phyloP scores from a whole-genome alignment of 2,329 filamentous ascomycete species.

The Neopestalotiopsis sp. region DNA sequence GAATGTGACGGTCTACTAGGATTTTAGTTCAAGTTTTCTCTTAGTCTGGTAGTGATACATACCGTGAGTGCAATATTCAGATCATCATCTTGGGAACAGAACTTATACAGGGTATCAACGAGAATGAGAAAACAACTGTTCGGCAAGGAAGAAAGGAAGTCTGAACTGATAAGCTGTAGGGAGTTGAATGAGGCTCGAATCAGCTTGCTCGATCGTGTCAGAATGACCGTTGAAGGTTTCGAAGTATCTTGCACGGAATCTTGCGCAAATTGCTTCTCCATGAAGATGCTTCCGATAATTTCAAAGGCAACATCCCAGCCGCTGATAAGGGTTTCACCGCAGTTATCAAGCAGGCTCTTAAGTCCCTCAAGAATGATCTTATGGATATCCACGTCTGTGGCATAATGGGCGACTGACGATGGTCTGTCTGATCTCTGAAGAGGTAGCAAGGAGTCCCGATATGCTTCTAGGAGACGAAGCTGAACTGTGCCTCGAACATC shows the following conservation, averaged over 20 bases:
- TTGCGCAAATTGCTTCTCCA: conserved; percentile 45
- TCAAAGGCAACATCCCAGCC: conserved; percentile 89
- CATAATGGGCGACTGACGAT: conserved; percentile 61
- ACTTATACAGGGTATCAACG: conserved; percentile 86
- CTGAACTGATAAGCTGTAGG: conserved; percentile 90
- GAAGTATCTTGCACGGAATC: conserved; percentile 39
- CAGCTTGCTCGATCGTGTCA: conserved; percentile 72
- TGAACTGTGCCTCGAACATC: conserved; percentile 68
- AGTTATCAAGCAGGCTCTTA: conserved; percentile 84
- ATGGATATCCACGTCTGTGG: conserved; percentile 80
- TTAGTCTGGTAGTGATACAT: conserved; percentile 36
- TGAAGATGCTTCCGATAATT: conserved; percentile 83
- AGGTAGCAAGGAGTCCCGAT: conserved; percentile 65
- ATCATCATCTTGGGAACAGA: conserved; percentile 88
- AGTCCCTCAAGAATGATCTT: conserved; percentile 79
- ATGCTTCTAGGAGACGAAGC: conserved; percentile 71
- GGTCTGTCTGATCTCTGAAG: conserved; percentile 61
- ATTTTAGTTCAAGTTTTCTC: conserved; percentile 16
- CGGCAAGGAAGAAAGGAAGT: conserved; percentile 80
- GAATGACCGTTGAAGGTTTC: conserved; percentile 42
- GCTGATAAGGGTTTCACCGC: conserved; percentile 80
- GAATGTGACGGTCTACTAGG: conserved; percentile 79
- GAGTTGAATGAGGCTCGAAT: conserved; percentile 89
- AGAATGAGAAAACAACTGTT: conserved; percentile 76
- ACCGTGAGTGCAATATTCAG: conserved; percentile 94